phyloP scores from a whole-genome alignment of 2,329 filamentous ascomycete species.

The Rasamsonia emersonii region DNA sequence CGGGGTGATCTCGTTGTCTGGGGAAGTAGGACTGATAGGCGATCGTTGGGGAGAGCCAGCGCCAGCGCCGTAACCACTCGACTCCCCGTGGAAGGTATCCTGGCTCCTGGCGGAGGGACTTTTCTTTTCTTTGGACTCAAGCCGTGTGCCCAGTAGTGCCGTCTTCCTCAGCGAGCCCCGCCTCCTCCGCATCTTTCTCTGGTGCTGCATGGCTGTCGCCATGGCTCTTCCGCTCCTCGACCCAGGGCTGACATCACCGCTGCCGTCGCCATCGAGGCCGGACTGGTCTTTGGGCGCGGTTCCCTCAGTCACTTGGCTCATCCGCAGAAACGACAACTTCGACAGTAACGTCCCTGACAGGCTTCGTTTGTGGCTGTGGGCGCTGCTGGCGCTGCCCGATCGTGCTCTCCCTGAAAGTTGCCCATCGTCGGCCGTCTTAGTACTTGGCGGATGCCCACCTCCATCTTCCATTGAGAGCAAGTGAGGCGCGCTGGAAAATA shows the following conservation, averaged over 20 bases:
- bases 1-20: constrained; percentile 9
- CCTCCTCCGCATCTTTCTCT: constrained; percentile 56
- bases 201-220: constrained; percentile 39
- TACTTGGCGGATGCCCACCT: constrained; percentile 13
- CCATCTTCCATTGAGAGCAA: constrained; percentile 29
- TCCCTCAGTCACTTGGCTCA: constrained; percentile 31
- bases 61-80: constrained; percentile 4
- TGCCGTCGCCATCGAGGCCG: constrained; percentile 17
- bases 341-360: constrained; percentile 59
- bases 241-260: constrained; percentile 16
- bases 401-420: constrained; percentile 19
- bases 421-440: constrained; percentile 17
- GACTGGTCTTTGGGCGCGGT: constrained; percentile 18
- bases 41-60: constrained; percentile 7
- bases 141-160: constrained; percentile 60
- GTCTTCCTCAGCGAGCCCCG: constrained; percentile 83
- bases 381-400: constrained; percentile 21
- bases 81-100: constrained; percentile 13
- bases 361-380: constrained; percentile 34
- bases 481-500: constrained; percentile 13
- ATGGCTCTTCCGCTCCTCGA: constrained; percentile 41
- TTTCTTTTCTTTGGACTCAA: constrained; percentile 28
- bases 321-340: constrained; percentile 60
- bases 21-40: constrained; percentile 6
- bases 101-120: constrained; percentile 4